Evolutionary conservation across 768 basidiomycete species (phyloP).

Genomic region (Flagelloscypha sp.): DNA sequence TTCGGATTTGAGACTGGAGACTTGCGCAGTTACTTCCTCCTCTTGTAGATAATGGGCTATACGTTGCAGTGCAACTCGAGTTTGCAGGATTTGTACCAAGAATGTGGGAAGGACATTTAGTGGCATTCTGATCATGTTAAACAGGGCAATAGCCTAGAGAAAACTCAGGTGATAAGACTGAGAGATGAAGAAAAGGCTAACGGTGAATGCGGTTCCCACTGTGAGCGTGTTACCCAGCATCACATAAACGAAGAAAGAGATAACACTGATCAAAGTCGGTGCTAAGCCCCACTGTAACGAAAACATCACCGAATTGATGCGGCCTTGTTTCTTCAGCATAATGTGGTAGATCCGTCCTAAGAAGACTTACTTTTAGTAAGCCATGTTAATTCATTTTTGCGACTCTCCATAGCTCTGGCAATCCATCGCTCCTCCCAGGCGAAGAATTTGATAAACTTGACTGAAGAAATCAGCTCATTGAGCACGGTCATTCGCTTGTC

Average conservation of each 20-base stretch:
- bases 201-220: constrained; percentile 77
- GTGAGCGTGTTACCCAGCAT: constrained; percentile 67
- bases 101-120: constrained; percentile 75
- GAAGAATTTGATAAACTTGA: constrained; percentile 80
- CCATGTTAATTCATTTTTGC: constrained; percentile 68
- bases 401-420: constrained; percentile 49
- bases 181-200: constrained; percentile 20
- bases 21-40: constrained; percentile 54
- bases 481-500: constrained; percentile 75
- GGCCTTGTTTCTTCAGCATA: constrained; percentile 38
- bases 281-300: constrained; percentile 64
- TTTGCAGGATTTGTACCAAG: constrained; percentile 73
- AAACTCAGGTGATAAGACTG: background rate
- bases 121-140: constrained; percentile 76
- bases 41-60: constrained; percentile 54
- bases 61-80: constrained; percentile 50
- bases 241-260: constrained; percentile 71
- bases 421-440: constrained; percentile 80
- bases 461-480: constrained; percentile 58
- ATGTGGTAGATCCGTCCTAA: background rate
- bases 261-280: constrained; percentile 72
- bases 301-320: constrained; percentile 68
- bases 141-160: constrained; percentile 63
- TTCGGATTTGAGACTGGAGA: constrained; percentile 54
- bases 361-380: constrained; percentile 51